Evolutionary conservation across 768 basidiomycete species (phyloP).

Genomic region (Clavaria fumosa): DNA sequence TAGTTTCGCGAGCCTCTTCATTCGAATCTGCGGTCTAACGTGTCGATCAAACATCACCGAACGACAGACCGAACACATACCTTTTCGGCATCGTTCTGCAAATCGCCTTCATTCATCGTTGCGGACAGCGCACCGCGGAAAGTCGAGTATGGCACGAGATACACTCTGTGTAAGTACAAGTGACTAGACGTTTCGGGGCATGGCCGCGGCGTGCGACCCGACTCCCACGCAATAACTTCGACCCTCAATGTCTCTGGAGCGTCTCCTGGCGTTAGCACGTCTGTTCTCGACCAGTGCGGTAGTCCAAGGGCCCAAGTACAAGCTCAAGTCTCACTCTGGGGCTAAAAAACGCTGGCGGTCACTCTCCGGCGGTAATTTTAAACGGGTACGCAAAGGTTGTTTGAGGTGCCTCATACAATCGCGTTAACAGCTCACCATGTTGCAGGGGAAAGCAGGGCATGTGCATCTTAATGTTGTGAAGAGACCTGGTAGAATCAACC

Average conservation of each 20-base stretch:
- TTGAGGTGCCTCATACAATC: background rate
- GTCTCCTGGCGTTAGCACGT: constrained; percentile 16
- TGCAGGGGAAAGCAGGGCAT: constrained; percentile 63
- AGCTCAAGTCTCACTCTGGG: constrained; percentile 68
- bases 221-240: too few relatives aligned
- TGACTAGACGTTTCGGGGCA: too few relatives aligned
- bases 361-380: constrained; percentile 52
- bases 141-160: too few relatives aligned
- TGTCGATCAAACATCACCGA: too few relatives aligned
- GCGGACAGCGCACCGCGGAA: too few relatives aligned
- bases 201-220: too few relatives aligned
- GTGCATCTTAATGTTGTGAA: constrained; percentile 61
- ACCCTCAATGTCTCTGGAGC: too few relatives aligned
- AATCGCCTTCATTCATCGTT: constrained; percentile 21
- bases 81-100: constrained; percentile 69
- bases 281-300: constrained; percentile 46
- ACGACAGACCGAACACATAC: constrained; percentile 24
- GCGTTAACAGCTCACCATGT: background rate
- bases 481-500: constrained; percentile 47
- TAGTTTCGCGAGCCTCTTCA: constrained; percentile 82
- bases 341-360: constrained; percentile 73
- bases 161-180: too few relatives aligned
- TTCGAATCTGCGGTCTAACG: constrained; percentile 51
- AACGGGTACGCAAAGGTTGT: constrained; percentile 44
- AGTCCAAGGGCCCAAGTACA: constrained; percentile 44